These are phyloP conservation scores for Diaporthe velutina DNA, from an alignment of 2,329 filamentous ascomycete species.

Conservation along the genomic window DNA sequence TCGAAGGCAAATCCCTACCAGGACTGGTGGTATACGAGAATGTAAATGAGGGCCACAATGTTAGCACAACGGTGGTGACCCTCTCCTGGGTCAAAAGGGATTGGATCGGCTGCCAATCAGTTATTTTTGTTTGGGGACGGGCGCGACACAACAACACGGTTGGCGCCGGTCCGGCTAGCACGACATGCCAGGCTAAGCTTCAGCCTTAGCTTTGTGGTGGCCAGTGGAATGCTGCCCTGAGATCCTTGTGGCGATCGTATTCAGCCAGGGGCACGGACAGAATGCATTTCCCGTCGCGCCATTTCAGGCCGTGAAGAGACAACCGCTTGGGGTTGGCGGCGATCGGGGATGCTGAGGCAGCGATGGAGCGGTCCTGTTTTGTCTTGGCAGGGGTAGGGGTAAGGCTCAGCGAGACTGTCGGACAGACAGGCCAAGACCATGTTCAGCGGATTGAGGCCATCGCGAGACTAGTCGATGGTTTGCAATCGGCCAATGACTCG, in stretches of 20 bases:
- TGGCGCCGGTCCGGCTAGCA: background rate
- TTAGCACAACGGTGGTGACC: background rate
- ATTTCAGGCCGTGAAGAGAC: background rate
- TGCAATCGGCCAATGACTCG: slow-evolving; percentile 1
- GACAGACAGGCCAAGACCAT: slow-evolving; percentile 4
- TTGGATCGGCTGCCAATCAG: slow-evolving; percentile 20
- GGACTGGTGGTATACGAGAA: slow-evolving; percentile 8
- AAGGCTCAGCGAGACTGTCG: background rate
- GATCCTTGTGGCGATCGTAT: slow-evolving; percentile 26
- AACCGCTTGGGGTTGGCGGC: background rate
- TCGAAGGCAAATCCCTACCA: background rate
- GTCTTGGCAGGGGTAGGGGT: background rate
- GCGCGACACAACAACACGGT: slow-evolving; percentile 13
- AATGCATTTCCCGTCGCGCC: background rate
- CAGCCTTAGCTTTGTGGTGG: slow-evolving; percentile 22
- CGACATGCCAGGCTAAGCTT: slow-evolving; percentile 15
- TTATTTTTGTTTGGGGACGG: background rate
- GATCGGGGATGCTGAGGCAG: slow-evolving; percentile 9
- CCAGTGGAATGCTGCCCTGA: background rate
- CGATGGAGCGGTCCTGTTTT: background rate
- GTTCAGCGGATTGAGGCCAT: slow-evolving; percentile 15
- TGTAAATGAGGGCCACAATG: slow-evolving; percentile 4
- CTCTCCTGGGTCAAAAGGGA: background rate
- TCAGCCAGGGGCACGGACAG: background rate
- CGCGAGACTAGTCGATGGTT: background rate